Evolutionary conservation across 768 basidiomycete species (phyloP), one percentile per base, ranked within the genome.

Genomic region (Rossbeevera mucosa): DNA sequence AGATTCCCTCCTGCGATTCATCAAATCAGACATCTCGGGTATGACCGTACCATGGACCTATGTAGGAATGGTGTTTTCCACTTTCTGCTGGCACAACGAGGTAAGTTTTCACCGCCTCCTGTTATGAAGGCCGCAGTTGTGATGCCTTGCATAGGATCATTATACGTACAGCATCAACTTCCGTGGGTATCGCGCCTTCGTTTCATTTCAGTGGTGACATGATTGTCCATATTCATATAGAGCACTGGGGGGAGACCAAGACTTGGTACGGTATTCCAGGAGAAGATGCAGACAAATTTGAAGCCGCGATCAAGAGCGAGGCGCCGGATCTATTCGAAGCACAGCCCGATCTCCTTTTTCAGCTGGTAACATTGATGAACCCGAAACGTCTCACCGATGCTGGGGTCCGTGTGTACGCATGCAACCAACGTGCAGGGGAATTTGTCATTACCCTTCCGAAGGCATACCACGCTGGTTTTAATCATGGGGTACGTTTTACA

Each of bases 11-110:
- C 79, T 99, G 29, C 89, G 96, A 12, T 99, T 86, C 70, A 96
- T 99, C 74, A 96, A 97, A 72, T 94, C 93, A 4, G 94, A 98
- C 68, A 96, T 99, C 50, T 97, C 94, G 48, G 96, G 96, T 13
- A 99, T 99, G 95, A 98, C 95, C 2, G 92, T 97, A 9, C 94
- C 94, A 11, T 97, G 94, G 94, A 96, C 91, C 31, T 99, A 99
- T 68, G 92, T 98, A 55, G 96, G 96, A 44, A 98, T 98, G 95
- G 78, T 93, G 16, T 99, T 99, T 68, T 95, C 94, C 13, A 95
- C 96, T 3, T 99, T 99, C 71, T 98, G 95, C 67, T 99, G 96
- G 96, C 96, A 99, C 72, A 99, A 99, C 64, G 94, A 93, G 82
- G 90, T 89, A 61, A 51, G 75, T 63, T 56, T 41, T 42, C 58